phyloP scores from a whole-genome alignment of 2,329 filamentous ascomycete species.

The Biscogniauxia sp. region DNA sequence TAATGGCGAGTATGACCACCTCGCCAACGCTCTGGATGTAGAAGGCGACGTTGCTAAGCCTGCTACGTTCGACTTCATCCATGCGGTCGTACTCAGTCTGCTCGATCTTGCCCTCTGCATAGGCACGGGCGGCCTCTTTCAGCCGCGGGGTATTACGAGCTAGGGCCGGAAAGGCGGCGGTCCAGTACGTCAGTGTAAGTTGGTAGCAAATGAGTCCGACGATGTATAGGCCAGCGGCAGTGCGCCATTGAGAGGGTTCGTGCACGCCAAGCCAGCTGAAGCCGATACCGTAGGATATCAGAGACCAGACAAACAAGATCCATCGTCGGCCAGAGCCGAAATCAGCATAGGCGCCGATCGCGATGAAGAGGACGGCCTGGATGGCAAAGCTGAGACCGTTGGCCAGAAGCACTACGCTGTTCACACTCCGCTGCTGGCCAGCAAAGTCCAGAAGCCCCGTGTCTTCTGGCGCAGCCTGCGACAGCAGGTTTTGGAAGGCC shows the following conservation, averaged over 20 bases:
- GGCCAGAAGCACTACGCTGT: slow-evolving; percentile 62
- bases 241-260: slow-evolving; percentile 56
- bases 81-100: slow-evolving; percentile 58
- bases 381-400: slow-evolving; percentile 69
- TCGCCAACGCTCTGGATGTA: slow-evolving; percentile 62
- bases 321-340: slow-evolving; percentile 64
- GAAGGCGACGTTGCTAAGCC: slow-evolving; percentile 62
- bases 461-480: slow-evolving; percentile 55
- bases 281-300: slow-evolving; percentile 61
- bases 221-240: slow-evolving; percentile 62
- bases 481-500: slow-evolving; percentile 63
- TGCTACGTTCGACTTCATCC: slow-evolving; percentile 62
- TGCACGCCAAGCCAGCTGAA: slow-evolving; percentile 69
- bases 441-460: slow-evolving; percentile 53
- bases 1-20: slow-evolving; percentile 60
- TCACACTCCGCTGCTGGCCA: slow-evolving; percentile 56
- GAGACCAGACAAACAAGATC: slow-evolving; percentile 59
- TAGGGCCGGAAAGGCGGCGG: slow-evolving; percentile 50
- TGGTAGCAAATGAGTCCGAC: slow-evolving; percentile 66
- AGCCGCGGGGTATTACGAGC: slow-evolving; percentile 37
- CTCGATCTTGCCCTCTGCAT: slow-evolving; percentile 45
- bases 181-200: slow-evolving; percentile 67
- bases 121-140: slow-evolving; percentile 32
- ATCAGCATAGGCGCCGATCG: slow-evolving; percentile 55
- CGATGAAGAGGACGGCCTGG: slow-evolving; percentile 56